Percentiles rank a stretch among this genome's conserved stretches.
Evolutionary conservation across 441 rosid species (phyloP).

Genomic region (Arabidopsis hybrid): DNA sequence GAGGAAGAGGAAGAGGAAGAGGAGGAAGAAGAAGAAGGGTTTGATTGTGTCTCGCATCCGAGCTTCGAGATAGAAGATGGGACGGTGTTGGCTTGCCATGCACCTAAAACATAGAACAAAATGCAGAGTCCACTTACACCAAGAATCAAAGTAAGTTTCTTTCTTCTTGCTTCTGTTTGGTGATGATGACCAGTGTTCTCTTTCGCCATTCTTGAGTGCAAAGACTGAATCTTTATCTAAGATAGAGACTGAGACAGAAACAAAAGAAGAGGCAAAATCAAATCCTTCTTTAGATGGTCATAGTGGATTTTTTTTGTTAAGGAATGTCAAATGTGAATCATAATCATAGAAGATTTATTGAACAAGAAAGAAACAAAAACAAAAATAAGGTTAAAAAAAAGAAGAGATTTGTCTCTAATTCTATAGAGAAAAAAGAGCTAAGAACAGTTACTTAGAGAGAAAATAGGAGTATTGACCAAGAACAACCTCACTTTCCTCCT

Average conservation of each 20-base stretch:
- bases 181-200: conserved; percentile 49
- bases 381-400: background rate
- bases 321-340: conserved; percentile 38
- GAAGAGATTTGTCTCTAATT: conserved; percentile 23
- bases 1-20: background rate
- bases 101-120: conserved; percentile 78
- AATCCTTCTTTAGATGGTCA: background rate
- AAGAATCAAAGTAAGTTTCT: conserved; percentile 72
- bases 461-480: conserved; percentile 44
- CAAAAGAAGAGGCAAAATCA: conserved; percentile 14
- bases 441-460: conserved; percentile 35
- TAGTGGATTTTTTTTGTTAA: conserved; percentile 19
- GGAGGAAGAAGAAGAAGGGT: conserved; percentile 35
- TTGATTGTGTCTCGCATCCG: conserved; percentile 52
- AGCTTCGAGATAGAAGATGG: conserved; percentile 50
- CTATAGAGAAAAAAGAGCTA: conserved; percentile 33
- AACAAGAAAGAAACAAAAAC: conserved; percentile 4
- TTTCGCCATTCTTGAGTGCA: conserved; percentile 41
- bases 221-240: conserved; percentile 24
- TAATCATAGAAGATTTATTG: conserved; percentile 25
- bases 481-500: conserved; percentile 42
- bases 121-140: conserved; percentile 85
- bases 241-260: conserved; percentile 18
- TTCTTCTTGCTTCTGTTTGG: conserved; percentile 72
- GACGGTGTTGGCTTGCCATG: conserved; percentile 71